Percentiles rank a stretch among this genome's conserved stretches.
Conservation (phyloP, 495 filamentous ascomycete species). For the Beverwykella pulmonaria region DNA sequence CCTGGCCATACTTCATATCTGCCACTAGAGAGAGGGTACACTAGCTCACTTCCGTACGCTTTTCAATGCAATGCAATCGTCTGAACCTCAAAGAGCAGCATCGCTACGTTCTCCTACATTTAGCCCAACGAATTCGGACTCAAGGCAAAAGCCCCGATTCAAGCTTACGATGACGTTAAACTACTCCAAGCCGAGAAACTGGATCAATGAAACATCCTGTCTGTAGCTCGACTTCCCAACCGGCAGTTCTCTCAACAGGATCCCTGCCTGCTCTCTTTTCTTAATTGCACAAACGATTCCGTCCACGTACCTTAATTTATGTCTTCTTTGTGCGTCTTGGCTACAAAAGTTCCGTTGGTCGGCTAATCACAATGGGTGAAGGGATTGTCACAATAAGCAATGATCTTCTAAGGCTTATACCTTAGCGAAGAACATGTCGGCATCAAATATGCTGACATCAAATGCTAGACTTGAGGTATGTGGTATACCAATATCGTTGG, state of each 20-base stretch:
- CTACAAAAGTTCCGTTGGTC: neutral
- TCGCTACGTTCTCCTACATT: too few relatives aligned
- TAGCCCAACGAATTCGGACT: too few relatives aligned
- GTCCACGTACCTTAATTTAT: constrained; percentile 6
- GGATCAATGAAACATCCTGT: too few relatives aligned
- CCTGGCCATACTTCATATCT: too few relatives aligned
- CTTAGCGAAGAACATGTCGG: neutral
- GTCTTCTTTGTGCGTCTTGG: neutral
- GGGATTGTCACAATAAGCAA: neutral
- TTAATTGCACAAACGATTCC: neutral
- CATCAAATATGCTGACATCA: neutral
- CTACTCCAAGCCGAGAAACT: too few relatives aligned
- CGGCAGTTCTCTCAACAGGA: neutral
- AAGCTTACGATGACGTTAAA: too few relatives aligned
- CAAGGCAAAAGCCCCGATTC: too few relatives aligned
- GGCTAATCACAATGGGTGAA: constrained; percentile 12
- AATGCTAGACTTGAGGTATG: neutral
- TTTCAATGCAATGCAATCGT: too few relatives aligned
- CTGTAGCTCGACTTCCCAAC: neutral
- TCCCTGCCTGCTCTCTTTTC: neutral
- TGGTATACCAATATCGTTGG: neutral
- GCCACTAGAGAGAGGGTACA: too few relatives aligned
- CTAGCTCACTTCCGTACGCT: too few relatives aligned
- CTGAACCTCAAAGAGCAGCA: too few relatives aligned
- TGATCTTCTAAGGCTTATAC: constrained; percentile 10